A percentile compares a stretch with the other conserved stretches of the same genome.
Conservation (phyloP, 2,329 filamentous ascomycete species). For the Atkinsonella hypoxylon region DNA sequence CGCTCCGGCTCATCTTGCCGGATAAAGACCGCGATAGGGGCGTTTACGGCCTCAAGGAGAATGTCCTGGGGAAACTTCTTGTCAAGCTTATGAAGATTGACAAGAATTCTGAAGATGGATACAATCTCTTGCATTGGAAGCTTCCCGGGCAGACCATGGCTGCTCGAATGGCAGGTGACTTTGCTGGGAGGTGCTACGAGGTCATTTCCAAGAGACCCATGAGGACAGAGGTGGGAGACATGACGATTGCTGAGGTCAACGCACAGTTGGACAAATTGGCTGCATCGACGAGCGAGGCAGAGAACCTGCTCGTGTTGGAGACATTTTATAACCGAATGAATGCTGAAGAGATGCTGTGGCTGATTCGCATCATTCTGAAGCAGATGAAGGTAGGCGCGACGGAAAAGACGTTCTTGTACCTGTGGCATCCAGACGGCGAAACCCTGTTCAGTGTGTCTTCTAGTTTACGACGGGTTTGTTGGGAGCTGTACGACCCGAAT, state of each 20-base stretch:
- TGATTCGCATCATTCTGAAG: constrained; percentile 84
- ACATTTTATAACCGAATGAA: constrained; percentile 88
- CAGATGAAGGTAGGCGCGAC: constrained; percentile 66
- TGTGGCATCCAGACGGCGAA: constrained; percentile 72
- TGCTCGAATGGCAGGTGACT: constrained; percentile 69
- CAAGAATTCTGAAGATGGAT: constrained; percentile 78
- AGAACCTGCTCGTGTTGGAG: constrained; percentile 70
- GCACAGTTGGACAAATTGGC: constrained; percentile 69
- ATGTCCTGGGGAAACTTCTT: constrained; percentile 77
- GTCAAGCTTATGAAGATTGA: constrained; percentile 88
- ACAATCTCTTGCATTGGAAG: constrained; percentile 84
- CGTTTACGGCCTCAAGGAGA: constrained; percentile 92
- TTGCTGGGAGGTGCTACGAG: constrained; percentile 79
- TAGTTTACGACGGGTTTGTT: constrained; percentile 81
- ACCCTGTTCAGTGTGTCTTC: constrained; percentile 81
- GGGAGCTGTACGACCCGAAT: constrained; percentile 71
- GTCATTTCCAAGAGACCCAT: constrained; percentile 76
- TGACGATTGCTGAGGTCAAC: constrained; percentile 87
- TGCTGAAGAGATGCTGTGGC: constrained; percentile 83
- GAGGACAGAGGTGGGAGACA: constrained; percentile 57
- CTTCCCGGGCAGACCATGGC: constrained; percentile 58
- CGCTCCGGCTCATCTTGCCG: constrained; percentile 79
- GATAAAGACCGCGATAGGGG: constrained; percentile 86
- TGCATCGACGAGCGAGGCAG: constrained; percentile 63
- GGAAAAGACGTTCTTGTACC: constrained; percentile 75